Evolutionary conservation across 495 filamentous ascomycete species (phyloP).

Genomic region (Xylaria venustula): DNA sequence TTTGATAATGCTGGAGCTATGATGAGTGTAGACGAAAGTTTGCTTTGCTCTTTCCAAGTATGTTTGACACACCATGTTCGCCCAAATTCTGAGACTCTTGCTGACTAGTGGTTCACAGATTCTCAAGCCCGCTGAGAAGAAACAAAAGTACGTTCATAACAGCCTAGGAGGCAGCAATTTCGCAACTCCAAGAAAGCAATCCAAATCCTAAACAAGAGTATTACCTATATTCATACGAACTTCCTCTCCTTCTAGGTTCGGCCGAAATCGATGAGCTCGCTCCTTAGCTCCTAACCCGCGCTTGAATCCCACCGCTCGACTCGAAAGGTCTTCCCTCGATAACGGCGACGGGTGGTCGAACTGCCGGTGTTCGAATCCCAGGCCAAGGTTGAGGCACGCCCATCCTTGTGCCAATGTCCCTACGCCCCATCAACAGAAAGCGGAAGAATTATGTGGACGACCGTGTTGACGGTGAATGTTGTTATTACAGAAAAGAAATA

Average conservation of each 20-base stretch:
- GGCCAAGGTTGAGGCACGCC: not conserved
- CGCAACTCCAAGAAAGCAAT: slow-evolving; percentile 89
- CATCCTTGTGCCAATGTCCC: slow-evolving; percentile 13
- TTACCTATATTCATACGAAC: slow-evolving; percentile 76
- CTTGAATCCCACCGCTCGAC: slow-evolving; percentile 22
- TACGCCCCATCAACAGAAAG: slow-evolving; percentile 16
- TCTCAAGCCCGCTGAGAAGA: slow-evolving; percentile 99
- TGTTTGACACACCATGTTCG: slow-evolving; percentile 26
- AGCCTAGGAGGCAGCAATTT: slow-evolving; percentile 82
- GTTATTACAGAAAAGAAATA: slow-evolving; percentile 36
- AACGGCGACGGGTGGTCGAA: slow-evolving; percentile 7
- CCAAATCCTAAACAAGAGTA: slow-evolving; percentile 75
- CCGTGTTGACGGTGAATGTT: slow-evolving; percentile 23
- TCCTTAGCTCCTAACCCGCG: slow-evolving; percentile 18
- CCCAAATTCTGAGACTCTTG: not conserved
- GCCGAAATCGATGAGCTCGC: slow-evolving; percentile 72
- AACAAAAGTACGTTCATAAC: slow-evolving; percentile 99
- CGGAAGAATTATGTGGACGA: slow-evolving; percentile 13
- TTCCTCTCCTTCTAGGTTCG: slow-evolving; percentile 91
- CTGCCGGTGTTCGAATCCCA: slow-evolving; percentile 4
- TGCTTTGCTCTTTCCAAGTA: slow-evolving; percentile 99
- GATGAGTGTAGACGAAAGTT: slow-evolving; percentile 99
- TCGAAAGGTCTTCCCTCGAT: slow-evolving; percentile 3
- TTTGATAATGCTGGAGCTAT: slow-evolving; percentile 99
- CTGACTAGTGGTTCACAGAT: slow-evolving; percentile 58